Conservation (phyloP, 192 early-diverging fungal genomes). For the Rhizoclosmatium globosum region DNA sequence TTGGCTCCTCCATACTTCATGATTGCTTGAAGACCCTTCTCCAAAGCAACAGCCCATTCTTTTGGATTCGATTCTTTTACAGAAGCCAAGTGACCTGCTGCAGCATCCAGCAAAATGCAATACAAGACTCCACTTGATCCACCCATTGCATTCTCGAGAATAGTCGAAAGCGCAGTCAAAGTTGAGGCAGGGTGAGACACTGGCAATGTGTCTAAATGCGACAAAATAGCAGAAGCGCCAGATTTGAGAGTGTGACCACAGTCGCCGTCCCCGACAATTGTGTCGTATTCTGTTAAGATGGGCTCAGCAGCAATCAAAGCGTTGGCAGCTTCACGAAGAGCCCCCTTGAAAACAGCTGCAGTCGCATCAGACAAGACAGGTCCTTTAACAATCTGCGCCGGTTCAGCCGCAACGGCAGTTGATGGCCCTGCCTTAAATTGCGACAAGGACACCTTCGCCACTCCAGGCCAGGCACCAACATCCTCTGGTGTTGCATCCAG, state of each 20-base stretch:
- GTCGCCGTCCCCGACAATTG: constrained; percentile 84
- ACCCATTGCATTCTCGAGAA: constrained; percentile 80
- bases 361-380: background rate
- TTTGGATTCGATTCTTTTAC: background rate
- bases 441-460: background rate
- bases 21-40: constrained; percentile 17
- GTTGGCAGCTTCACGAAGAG: constrained; percentile 22
- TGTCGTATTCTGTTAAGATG: constrained; percentile 73
- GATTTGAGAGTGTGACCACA: constrained; percentile 77
- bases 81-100: constrained; percentile 1
- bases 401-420: background rate
- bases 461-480: constrained; percentile 3
- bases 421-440: background rate
- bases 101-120: constrained; percentile 51
- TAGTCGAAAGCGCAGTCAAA: constrained; percentile 64
- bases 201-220: constrained; percentile 18
- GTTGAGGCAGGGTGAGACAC: constrained; percentile 63
- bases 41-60: constrained; percentile 5
- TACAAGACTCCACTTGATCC: constrained; percentile 82
- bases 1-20: constrained; percentile 27
- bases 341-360: background rate
- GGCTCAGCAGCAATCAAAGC: constrained; percentile 65
- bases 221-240: constrained; percentile 59
- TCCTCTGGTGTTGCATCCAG: constrained; percentile 52
- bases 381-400: background rate